phyloP scores from a whole-genome alignment of 208 protist genomes.

The Crithidia thermophila region DNA sequence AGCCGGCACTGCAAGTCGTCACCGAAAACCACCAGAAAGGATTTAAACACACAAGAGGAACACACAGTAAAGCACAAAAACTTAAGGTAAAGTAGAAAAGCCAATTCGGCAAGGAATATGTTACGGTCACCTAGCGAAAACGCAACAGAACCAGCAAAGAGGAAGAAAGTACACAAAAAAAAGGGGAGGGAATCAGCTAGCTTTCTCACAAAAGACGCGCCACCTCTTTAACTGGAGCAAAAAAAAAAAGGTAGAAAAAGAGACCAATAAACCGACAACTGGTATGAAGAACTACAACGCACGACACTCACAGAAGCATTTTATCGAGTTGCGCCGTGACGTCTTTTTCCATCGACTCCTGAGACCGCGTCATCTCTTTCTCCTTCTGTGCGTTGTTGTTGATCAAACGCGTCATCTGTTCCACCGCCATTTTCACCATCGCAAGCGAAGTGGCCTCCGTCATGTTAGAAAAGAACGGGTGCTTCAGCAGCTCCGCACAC shows the following conservation, averaged over 20 bases:
- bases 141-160: not conserved
- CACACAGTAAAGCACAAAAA: too few species aligned
- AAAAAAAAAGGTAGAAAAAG: constrained; percentile 10
- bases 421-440: constrained; percentile 83
- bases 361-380: constrained; percentile 44
- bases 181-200: too few species aligned
- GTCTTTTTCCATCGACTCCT: constrained; percentile 66
- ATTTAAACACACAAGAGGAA: too few species aligned
- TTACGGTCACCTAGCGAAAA: too few species aligned
- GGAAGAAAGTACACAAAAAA: constrained; percentile 1
- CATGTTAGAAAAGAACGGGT: constrained; percentile 75
- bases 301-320: constrained; percentile 45
- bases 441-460: constrained; percentile 69
- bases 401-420: constrained; percentile 87
- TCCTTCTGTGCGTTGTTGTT: constrained; percentile 79
- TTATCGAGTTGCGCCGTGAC: constrained; percentile 76
- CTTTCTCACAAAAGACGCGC: too few species aligned
- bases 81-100: too few species aligned
- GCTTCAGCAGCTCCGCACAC: constrained; percentile 74
- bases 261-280: too few species aligned
- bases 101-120: too few species aligned
- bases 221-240: not conserved
- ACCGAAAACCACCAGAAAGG: too few species aligned
- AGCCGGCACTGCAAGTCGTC: too few species aligned
- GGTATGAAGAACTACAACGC: too few species aligned